Base-by-base conservation (phyloP, 1,284 basidiomycete species). In the Sanghuangporus baumii region DNA sequence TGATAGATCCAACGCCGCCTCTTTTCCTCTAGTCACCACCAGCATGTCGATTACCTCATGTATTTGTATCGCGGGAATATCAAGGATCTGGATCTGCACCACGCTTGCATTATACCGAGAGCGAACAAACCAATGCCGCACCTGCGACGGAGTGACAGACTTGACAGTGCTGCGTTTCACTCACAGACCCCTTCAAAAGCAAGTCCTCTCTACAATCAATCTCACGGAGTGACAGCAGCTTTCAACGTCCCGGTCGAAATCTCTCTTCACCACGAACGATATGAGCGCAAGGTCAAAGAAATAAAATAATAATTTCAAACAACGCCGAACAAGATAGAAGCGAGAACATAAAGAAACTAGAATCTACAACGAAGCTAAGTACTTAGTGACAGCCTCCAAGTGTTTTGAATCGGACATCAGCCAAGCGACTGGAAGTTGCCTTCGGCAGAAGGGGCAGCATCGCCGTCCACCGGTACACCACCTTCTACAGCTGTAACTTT, bases 401-500 rank as follows among this genome's bases (percentile, higher is more conserved):
- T 20, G 18, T 16, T 14, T 34, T 36, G 31, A n/a, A n/a, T 34
- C 20, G 20, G n/a, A 26, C 26, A 16, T 69, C 65, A 74, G 34
- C 69, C 68, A 40, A 75, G 63, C 61, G 68, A 67, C 23, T 70
- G 72, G 59, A 74, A 68, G 52, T 64, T 72, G 9, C 73, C 73
- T 1, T 70, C 70, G 16, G 66, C 66, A 14, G 73, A 63, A 36
- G 75, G 75, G 3, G 75, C 76, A 62, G 61, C 61, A 16, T 73
- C 75, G 8, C 73, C 73, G 26, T 74, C 75, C 59, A 70, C 51
- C 6, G 71, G 50, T 3, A 69, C 63, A 1, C 66, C 71, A 8
- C 66, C 69, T 48, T 74, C 76, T 9, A 88, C 85, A 68, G 85
- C 83, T 55, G 67, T 79, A 16, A 80, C 76, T 6, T 80, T 70